Evolutionary conservation across 2,329 filamentous ascomycete species (phyloP).

Genomic region (Sclerotiophoma versabilis): DNA sequence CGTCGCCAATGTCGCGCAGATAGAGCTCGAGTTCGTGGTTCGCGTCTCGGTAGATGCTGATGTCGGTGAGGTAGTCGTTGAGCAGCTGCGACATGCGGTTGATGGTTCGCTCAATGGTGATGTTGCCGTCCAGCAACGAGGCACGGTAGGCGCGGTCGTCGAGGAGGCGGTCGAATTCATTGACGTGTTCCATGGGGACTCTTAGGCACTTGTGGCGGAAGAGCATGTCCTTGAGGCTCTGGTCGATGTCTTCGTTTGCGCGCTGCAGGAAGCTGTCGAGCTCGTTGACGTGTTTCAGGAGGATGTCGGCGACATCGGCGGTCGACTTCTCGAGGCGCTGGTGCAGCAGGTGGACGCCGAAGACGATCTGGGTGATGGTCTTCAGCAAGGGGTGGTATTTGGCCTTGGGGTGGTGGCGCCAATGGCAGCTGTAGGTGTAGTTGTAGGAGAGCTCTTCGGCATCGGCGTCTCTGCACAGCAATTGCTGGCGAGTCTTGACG

Average conservation of each 20-base stretch:
- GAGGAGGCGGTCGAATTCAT: constrained; percentile 85
- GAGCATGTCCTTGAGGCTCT: constrained; percentile 76
- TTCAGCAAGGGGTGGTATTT: constrained; percentile 88
- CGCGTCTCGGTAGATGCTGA: constrained; percentile 77
- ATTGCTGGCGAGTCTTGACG: constrained; percentile 45
- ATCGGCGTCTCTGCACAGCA: constrained; percentile 67
- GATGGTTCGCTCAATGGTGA: constrained; percentile 89
- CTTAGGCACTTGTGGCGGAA: constrained; percentile 77
- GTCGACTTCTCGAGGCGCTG: constrained; percentile 88
- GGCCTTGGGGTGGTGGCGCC: constrained; percentile 78
- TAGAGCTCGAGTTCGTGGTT: constrained; percentile 80
- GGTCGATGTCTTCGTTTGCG: constrained; percentile 81
- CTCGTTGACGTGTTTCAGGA: constrained; percentile 92
- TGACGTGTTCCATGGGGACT: constrained; percentile 81
- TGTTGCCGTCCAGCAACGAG: constrained; percentile 85
- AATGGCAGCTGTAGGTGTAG: constrained; percentile 73
- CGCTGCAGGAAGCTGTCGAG: constrained; percentile 90
- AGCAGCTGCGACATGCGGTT: constrained; percentile 78
- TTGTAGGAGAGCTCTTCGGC: constrained; percentile 72
- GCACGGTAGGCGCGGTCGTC: constrained; percentile 82
- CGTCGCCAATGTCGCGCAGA: constrained; percentile 69
- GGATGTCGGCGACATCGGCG: constrained; percentile 83
- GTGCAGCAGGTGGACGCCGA: constrained; percentile 87
- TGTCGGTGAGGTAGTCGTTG: constrained; percentile 79
- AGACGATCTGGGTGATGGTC: constrained; percentile 88